phyloP scores from a whole-genome alignment of 176 grass and related monocot species.

The Eremochloa ophiuroides region DNA sequence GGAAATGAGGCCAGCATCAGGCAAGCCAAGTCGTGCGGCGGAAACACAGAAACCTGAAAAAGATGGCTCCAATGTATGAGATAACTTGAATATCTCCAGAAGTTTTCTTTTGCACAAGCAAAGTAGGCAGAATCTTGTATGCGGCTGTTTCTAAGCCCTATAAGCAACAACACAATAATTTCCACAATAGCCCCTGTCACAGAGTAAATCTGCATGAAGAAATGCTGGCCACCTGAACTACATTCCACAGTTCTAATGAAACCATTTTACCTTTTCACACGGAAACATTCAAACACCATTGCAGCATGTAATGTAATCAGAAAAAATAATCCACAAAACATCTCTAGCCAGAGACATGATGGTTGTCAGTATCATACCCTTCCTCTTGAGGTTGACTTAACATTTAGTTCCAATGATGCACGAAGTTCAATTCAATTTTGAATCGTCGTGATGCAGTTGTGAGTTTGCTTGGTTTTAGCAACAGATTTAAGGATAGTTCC shows the following conservation, averaged over 20 bases:
- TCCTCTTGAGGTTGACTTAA: neutral
- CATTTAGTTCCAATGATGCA: neutral
- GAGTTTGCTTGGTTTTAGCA: neutral
- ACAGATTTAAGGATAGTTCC: neutral
- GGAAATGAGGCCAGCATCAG: conserved; percentile 89
- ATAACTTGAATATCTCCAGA: neutral
- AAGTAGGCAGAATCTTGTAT: neutral
- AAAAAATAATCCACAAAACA: neutral
- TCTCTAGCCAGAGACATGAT: neutral
- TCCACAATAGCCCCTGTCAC: neutral
- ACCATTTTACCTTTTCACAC: neutral
- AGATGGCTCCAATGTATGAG: conserved; percentile 2
- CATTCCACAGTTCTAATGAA: neutral
- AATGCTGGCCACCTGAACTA: neutral
- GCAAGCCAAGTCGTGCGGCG: conserved; percentile 70
- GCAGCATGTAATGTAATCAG: neutral
- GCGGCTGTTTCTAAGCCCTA: neutral
- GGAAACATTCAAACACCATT: neutral
- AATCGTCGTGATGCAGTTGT: neutral
- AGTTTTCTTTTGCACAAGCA: neutral
- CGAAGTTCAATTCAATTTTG: neutral
- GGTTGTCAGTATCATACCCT: neutral
- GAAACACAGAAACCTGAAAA: conserved; percentile 87
- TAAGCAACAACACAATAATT: neutral
- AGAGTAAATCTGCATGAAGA: neutral